A percentile compares a stretch with the other conserved stretches of the same genome.
These are phyloP conservation scores for Arachnopeziza araneosa DNA, from an alignment of 2,329 filamentous ascomycete species.

Conservation along the genomic window DNA sequence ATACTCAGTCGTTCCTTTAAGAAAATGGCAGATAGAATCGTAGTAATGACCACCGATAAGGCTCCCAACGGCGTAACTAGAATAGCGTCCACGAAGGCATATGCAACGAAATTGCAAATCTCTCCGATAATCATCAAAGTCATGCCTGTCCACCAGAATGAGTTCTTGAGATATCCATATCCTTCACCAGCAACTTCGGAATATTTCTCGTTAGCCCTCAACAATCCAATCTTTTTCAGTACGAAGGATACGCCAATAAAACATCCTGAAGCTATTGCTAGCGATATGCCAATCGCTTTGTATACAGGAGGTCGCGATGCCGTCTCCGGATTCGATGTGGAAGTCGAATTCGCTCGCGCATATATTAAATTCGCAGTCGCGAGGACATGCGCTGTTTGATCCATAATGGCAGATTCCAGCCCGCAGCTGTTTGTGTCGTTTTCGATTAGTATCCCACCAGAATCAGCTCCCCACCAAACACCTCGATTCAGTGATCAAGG, in stretches of 20 bases:
- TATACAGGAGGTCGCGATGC: conserved; percentile 42
- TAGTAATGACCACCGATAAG: conserved; percentile 85
- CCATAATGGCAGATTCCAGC: conserved; percentile 30
- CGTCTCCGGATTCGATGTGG: conserved; percentile 19
- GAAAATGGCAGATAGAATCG: conserved; percentile 87
- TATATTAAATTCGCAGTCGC: conserved; percentile 37
- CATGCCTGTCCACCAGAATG: conserved; percentile 95
- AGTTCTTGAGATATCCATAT: conserved; percentile 94
- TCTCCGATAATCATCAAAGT: conserved; percentile 94
- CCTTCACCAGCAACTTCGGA: conserved; percentile 93
- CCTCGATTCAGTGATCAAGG: neutral
- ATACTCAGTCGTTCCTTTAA: conserved; percentile 93
- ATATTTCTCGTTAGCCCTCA: conserved; percentile 94
- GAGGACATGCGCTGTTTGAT: conserved; percentile 33
- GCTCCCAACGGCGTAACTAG: conserved; percentile 89
- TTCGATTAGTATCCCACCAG: neutral
- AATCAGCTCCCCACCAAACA: neutral
- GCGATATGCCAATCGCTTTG: conserved; percentile 79
- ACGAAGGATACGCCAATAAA: conserved; percentile 97
- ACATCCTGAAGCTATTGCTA: conserved; percentile 80
- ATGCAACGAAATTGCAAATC: conserved; percentile 94
- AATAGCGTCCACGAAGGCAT: conserved; percentile 94
- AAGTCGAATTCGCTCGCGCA: conserved; percentile 37
- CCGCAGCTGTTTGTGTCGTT: conserved; percentile 5
- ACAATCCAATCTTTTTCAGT: conserved; percentile 84